phyloP scores from a whole-genome alignment of 192 early-diverging fungal genomes.

The Coemansia sp. region DNA sequence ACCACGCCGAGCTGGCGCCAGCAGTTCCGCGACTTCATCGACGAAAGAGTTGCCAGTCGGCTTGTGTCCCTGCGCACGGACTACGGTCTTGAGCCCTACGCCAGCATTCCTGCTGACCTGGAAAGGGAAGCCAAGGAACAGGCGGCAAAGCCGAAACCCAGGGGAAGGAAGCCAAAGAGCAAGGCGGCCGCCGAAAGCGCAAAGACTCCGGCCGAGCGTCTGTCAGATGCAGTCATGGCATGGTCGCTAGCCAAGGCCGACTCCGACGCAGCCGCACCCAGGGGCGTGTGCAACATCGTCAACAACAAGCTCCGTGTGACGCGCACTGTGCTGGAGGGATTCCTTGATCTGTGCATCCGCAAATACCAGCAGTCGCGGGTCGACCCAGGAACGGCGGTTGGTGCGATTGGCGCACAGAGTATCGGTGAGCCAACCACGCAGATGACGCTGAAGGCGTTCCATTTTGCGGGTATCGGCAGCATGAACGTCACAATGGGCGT shows the following conservation, averaged over 20 bases:
- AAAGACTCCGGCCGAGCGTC: constrained; percentile 4
- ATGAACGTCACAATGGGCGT: constrained; percentile 99
- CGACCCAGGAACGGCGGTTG: constrained; percentile 95
- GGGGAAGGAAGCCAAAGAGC: constrained; percentile 40
- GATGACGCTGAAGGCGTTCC: constrained; percentile 99
- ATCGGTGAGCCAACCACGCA: constrained; percentile 99
- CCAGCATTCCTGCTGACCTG: constrained; percentile 19
- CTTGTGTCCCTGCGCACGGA: constrained; percentile 59
- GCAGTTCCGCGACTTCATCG: constrained; percentile 60
- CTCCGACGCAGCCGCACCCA: constrained; percentile 7
- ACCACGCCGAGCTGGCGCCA: constrained; percentile 60
- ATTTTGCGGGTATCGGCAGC: constrained; percentile 98
- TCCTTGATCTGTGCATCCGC: constrained; percentile 72
- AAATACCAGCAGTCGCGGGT: constrained; percentile 92
- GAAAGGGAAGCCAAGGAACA: not conserved
- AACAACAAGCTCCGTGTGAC: constrained; percentile 74
- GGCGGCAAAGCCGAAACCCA: constrained; percentile 18
- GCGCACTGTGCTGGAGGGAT: constrained; percentile 67
- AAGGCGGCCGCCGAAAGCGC: constrained; percentile 15
- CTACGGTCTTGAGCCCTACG: constrained; percentile 35
- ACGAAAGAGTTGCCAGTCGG: constrained; percentile 57
- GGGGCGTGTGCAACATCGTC: constrained; percentile 56
- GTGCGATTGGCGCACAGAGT: constrained; percentile 94
- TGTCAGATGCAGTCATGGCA: constrained; percentile 17
- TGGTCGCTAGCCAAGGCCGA: constrained; percentile 40